A percentile compares a stretch with the other conserved stretches of the same genome.
These are phyloP conservation scores for Daldinia eschscholtzii DNA, from an alignment of 2,329 filamentous ascomycete species.

Conservation along the genomic window DNA sequence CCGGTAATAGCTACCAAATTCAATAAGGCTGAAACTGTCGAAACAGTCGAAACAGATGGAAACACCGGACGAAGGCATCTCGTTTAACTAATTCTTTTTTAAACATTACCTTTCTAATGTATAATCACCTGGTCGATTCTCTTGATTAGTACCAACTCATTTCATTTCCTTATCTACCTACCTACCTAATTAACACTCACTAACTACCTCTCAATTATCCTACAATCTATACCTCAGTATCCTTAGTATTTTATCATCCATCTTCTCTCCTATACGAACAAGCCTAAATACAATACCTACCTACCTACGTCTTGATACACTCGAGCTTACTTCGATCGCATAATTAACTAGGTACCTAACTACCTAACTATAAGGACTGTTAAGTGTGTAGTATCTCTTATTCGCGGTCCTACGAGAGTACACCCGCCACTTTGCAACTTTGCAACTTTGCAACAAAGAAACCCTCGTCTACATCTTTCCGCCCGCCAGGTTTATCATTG, in stretches of 20 bases:
- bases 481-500: neutral
- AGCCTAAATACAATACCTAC: neutral
- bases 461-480: neutral
- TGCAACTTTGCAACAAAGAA: slow-evolving; percentile 22
- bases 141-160: neutral
- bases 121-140: neutral
- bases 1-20: neutral
- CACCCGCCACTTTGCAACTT: slow-evolving; percentile 2
- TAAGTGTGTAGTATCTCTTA: neutral
- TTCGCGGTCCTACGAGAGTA: slow-evolving; percentile 12
- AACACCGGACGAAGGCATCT: slow-evolving; percentile 14
- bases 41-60: slow-evolving; percentile 31
- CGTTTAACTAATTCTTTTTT: neutral
- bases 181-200: neutral
- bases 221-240: neutral
- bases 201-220: neutral
- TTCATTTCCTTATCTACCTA: neutral
- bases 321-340: neutral
- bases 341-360: neutral
- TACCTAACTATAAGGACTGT: slow-evolving; percentile 5
- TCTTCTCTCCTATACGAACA: neutral
- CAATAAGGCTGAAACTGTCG: slow-evolving; percentile 18
- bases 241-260: neutral
- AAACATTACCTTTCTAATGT: neutral
- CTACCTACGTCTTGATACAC: slow-evolving; percentile 5